Evolutionary conservation across 352 stramenopile species (phyloP).

Genomic region (Globisporangium takayamanum): DNA sequence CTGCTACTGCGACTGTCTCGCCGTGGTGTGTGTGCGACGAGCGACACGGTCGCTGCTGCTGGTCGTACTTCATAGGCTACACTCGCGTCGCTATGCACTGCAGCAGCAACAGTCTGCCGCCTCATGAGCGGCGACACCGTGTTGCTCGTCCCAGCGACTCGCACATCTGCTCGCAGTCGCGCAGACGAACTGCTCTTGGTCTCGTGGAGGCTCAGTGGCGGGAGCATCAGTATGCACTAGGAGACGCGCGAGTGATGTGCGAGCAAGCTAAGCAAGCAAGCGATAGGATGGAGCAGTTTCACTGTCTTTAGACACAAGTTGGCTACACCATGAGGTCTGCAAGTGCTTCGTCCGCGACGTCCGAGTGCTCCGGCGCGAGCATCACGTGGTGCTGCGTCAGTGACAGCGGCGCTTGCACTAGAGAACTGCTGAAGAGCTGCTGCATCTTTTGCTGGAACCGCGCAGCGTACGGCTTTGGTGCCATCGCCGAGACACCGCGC

Average conservation of each 20-base stretch:
- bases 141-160: conserved; percentile 9
- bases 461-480: conserved; percentile 57
- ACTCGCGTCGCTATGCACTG: no score
- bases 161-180: conserved; percentile 20
- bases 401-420: not conserved
- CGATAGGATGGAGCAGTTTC: no score
- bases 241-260: no score
- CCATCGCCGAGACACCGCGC: conserved; percentile 70
- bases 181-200: conserved; percentile 33
- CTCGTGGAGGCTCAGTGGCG: conserved; percentile 31
- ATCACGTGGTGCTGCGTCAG: conserved; percentile 21
- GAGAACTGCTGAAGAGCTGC: conserved; percentile 68
- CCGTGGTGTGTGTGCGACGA: no score
- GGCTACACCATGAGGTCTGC: not conserved
- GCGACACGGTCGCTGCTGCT: no score
- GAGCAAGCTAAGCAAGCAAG: no score
- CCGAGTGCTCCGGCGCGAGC: conserved; percentile 23
- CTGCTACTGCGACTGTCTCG: no score
- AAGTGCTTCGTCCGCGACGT: conserved; percentile 10
- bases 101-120: no score
- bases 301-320: no score
- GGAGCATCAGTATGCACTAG: conserved; percentile 21
- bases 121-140: not conserved
- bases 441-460: conserved; percentile 85
- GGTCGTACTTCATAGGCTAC: no score